These are phyloP conservation scores for Nemania sp. DNA, from an alignment of 2,329 filamentous ascomycete species.

Conservation along the genomic window DNA sequence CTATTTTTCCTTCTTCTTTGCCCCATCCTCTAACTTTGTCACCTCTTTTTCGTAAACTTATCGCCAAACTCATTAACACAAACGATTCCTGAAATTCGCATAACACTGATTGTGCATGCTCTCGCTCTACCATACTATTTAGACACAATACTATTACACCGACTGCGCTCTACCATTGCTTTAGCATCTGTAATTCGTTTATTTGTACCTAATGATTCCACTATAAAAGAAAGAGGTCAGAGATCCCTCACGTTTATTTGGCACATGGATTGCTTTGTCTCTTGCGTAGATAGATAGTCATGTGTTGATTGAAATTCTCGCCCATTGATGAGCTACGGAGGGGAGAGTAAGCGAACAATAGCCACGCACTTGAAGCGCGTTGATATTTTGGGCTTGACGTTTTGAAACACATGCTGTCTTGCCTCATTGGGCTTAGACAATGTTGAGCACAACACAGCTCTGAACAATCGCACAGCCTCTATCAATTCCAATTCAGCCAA, in stretches of 20 bases:
- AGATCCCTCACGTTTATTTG: conserved; percentile 5
- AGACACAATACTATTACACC: no score
- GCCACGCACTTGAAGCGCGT: conserved; percentile 3
- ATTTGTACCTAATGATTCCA: no score
- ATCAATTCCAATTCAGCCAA: conserved; percentile 21
- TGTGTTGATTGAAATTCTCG: conserved; percentile 17
- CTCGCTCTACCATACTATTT: no score
- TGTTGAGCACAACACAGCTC: conserved; percentile 12
- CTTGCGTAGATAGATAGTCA: neutral
- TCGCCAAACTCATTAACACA: neutral
- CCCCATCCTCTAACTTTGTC: neutral
- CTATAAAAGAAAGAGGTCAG: no score
- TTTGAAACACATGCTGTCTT: conserved; percentile 24
- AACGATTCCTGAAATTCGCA: no score
- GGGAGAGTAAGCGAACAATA: conserved; percentile 21
- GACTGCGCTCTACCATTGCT: no score
- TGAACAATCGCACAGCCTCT: conserved; percentile 26
- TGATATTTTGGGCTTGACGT: conserved; percentile 1
- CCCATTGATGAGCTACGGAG: no score
- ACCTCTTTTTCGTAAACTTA: neutral
- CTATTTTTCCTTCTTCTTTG: neutral
- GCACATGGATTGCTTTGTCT: neutral
- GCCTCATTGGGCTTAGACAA: conserved; percentile 26
- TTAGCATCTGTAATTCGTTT: no score
- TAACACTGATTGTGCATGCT: no score